Conservation (phyloP, 1,139 yeast genomes). For the Hyphopichia fennica region DNA sequence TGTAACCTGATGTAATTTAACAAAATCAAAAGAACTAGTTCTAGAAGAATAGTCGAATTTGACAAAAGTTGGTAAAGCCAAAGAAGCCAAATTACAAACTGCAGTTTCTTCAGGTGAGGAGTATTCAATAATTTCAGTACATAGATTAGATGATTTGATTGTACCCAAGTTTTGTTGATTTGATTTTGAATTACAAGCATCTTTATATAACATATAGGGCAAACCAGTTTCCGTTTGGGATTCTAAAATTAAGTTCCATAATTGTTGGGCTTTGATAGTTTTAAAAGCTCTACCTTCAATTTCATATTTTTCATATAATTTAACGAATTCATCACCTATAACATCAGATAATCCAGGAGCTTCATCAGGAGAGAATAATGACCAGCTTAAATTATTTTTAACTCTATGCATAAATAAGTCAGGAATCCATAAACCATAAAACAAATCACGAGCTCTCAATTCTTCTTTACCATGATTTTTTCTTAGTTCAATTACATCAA, state of each 20-base stretch:
- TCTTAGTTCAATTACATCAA: slow-evolving; percentile 50
- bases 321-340: slow-evolving; percentile 50
- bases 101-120: slow-evolving; percentile 57
- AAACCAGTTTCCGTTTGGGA: slow-evolving; percentile 63
- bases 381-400: slow-evolving; percentile 49
- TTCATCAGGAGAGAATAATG: slow-evolving; percentile 54
- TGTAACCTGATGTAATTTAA: slow-evolving; percentile 67
- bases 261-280: slow-evolving; percentile 49
- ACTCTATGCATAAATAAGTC: slow-evolving; percentile 60
- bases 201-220: slow-evolving; percentile 59
- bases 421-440: slow-evolving; percentile 61
- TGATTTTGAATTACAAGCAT: slow-evolving; percentile 53
- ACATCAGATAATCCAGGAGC: slow-evolving; percentile 53
- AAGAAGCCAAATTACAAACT: slow-evolving; percentile 55
- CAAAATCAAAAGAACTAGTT: slow-evolving; percentile 61
- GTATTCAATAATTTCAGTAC: slow-evolving; percentile 59
- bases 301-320: slow-evolving; percentile 48
- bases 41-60: slow-evolving; percentile 39
- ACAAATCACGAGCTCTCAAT: slow-evolving; percentile 54
- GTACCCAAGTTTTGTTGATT: slow-evolving; percentile 57
- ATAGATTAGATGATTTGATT: slow-evolving; percentile 57
- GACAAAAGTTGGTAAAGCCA: slow-evolving; percentile 50
- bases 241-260: slow-evolving; percentile 54
- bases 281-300: slow-evolving; percentile 35
- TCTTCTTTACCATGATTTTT: slow-evolving; percentile 62